Conservation (phyloP, 1,284 basidiomycete genomes). For the Meira nashicola region DNA sequence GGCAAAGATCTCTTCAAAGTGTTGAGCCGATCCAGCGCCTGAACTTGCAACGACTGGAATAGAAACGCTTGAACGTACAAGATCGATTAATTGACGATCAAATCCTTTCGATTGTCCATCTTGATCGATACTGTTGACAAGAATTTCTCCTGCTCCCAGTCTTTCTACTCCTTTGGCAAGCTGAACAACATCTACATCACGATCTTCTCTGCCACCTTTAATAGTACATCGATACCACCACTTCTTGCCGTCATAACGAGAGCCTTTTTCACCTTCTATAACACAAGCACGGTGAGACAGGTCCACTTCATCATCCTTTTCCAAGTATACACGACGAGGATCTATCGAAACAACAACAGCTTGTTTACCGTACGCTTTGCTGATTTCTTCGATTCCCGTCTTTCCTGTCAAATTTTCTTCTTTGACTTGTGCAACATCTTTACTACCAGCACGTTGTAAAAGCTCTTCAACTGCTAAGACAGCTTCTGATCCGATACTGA, state of each 20-base stretch:
- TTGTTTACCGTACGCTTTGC: slow-evolving; percentile 84
- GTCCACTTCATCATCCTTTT: slow-evolving; percentile 57
- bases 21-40: slow-evolving; percentile 70
- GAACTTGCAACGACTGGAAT: slow-evolving; percentile 91
- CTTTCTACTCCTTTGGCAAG: slow-evolving; percentile 80
- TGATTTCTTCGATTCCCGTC: slow-evolving; percentile 90
- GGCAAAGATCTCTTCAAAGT: slow-evolving; percentile 73
- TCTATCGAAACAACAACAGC: slow-evolving; percentile 98
- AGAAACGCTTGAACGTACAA: slow-evolving; percentile 68
- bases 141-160: slow-evolving; percentile 89
- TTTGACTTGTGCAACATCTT: slow-evolving; percentile 5
- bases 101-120: slow-evolving; percentile 92
- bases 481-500: slow-evolving; percentile 91
- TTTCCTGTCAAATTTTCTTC: slow-evolving; percentile 43
- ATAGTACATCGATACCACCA: slow-evolving; percentile 99
- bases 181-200: slow-evolving; percentile 88
- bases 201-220: slow-evolving; percentile 79
- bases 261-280: slow-evolving; percentile 53
- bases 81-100: slow-evolving; percentile 72
- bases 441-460: slow-evolving; percentile 55
- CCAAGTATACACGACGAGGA: slow-evolving; percentile 81
- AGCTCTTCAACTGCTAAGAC: slow-evolving; percentile 87
- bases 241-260: slow-evolving; percentile 63
- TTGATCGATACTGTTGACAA: slow-evolving; percentile 93
- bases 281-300: slow-evolving; percentile 53